phyloP scores from a whole-genome alignment of 2,329 filamentous ascomycete species.

The Fusarium mexicanum region DNA sequence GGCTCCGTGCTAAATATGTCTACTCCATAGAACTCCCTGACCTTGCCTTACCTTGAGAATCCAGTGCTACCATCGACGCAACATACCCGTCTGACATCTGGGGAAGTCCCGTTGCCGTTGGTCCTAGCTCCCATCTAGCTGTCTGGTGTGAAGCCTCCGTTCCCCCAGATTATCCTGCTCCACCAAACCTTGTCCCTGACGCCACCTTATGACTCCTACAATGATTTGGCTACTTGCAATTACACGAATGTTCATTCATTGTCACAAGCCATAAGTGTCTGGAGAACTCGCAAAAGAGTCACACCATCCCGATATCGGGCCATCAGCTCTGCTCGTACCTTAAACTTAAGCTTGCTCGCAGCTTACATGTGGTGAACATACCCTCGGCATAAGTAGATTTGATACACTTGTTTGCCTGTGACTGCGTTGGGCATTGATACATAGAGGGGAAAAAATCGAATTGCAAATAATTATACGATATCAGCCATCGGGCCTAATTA shows the following conservation, averaged over 20 bases:
- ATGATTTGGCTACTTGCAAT: constrained; percentile 8
- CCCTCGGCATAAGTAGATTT: constrained; percentile 13
- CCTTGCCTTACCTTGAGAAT: not conserved
- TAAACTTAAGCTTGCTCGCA: constrained; percentile 8
- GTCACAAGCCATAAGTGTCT: not conserved
- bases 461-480: constrained; percentile 2
- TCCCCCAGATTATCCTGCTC: constrained; percentile 30
- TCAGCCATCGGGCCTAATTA: not conserved
- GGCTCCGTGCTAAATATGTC: constrained; percentile 34
- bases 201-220: constrained; percentile 13
- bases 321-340: not conserved
- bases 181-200: constrained; percentile 20
- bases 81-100: constrained; percentile 15
- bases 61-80: not conserved
- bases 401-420: not conserved
- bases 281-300: constrained; percentile 1
- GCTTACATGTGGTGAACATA: constrained; percentile 17
- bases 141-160: constrained; percentile 25
- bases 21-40: constrained; percentile 15
- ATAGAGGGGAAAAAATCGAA: not conserved
- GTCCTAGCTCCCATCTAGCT: constrained; percentile 36
- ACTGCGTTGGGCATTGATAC: not conserved
- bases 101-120: constrained; percentile 34
- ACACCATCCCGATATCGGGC: constrained; percentile 34
- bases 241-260: not conserved